Evolutionary conservation across 1,284 basidiomycete genomes (phyloP), one percentile per base, ranked within the genome.

Genomic region (Heterobasidion annosum): DNA sequence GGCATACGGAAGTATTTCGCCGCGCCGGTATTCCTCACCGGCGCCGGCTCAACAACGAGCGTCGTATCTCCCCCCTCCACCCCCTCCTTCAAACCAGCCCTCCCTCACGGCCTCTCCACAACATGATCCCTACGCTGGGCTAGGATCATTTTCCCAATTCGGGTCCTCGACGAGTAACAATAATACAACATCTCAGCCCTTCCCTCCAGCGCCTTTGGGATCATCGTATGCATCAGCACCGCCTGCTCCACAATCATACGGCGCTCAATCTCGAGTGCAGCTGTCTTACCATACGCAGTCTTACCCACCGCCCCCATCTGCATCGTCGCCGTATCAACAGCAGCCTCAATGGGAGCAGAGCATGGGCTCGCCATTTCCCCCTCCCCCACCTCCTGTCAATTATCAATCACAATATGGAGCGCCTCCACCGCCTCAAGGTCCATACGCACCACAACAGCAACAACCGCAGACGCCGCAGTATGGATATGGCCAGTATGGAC

Each of bases 351-450:
- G 59, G 1, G 57, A 59, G 19, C 54, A 52, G 13, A 54, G 37
- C 44, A 18, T 34, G 15, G 54, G 56, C 13, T 49, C 58, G 32
- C 54, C 57, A 0, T 63, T 70, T 35, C 69, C 68, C 2, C 70
- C 68, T 0, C 73, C 70, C 0, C 71, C 73, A 0, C 65, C 66
- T 0, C 66, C 69, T 0, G 57, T 70, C 7, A 62, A 58, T 33
- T 68, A 68, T 47, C 65, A 64, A 35, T 60, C 64, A 34, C 68
- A 66, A 54, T 64, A 62, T 46, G 33, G 13, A 1, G 63, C 62
- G 2, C 68, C 69, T 1, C 68, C 63, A 34, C 63, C 65, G 8
- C 63, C 63, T 40, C 69, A 57, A 4, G 59, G 58, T 0, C 55
- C 59, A 2, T 60, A 61, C 10, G 61, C 59, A 2, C 67, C 68